Evolutionary conservation across 352 stramenopile genomes (phyloP).

Genomic region (Aphanomyces invadans): DNA sequence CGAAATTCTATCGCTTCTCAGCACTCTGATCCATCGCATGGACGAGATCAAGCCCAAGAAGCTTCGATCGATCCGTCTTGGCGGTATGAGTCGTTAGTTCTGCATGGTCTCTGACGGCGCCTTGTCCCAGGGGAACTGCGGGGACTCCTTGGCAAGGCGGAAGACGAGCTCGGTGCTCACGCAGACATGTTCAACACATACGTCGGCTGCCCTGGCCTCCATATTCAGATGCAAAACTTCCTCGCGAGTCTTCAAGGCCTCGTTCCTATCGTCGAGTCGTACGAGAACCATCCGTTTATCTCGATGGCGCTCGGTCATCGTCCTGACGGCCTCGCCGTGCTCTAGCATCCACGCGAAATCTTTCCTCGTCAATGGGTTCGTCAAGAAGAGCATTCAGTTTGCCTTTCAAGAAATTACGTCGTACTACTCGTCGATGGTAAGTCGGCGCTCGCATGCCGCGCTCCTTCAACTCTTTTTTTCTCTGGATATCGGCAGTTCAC

Average conservation of each 20-base stretch:
- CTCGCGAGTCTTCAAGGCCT: slow-evolving; percentile 49
- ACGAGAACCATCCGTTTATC: no score
- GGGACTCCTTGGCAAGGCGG: slow-evolving; percentile 66
- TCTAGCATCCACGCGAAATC: slow-evolving; percentile 37
- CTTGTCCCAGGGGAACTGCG: slow-evolving; percentile 41
- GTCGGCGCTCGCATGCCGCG: background rate
- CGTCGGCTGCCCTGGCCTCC: slow-evolving; percentile 40
- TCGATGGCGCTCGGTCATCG: slow-evolving; percentile 26
- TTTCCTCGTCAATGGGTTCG: slow-evolving; percentile 68
- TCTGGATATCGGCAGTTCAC: slow-evolving; percentile 53
- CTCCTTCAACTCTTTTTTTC: background rate
- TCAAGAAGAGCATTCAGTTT: slow-evolving; percentile 67
- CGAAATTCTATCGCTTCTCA: slow-evolving; percentile 36
- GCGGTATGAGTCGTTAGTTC: slow-evolving; percentile 25
- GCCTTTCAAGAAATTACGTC: slow-evolving; percentile 82
- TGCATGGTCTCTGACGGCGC: background rate
- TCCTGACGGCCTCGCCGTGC: background rate
- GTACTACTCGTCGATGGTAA: slow-evolving; percentile 62
- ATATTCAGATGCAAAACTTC: slow-evolving; percentile 72
- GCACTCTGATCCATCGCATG: slow-evolving; percentile 41
- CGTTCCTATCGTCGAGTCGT: slow-evolving; percentile 38
- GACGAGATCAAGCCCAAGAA: slow-evolving; percentile 59
- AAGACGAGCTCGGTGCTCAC: slow-evolving; percentile 68
- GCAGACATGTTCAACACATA: slow-evolving; percentile 43
- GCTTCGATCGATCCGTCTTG: slow-evolving; percentile 49